Base-by-base conservation (phyloP, 345 rosid genomes). In the Clarkia xantiana region DNA sequence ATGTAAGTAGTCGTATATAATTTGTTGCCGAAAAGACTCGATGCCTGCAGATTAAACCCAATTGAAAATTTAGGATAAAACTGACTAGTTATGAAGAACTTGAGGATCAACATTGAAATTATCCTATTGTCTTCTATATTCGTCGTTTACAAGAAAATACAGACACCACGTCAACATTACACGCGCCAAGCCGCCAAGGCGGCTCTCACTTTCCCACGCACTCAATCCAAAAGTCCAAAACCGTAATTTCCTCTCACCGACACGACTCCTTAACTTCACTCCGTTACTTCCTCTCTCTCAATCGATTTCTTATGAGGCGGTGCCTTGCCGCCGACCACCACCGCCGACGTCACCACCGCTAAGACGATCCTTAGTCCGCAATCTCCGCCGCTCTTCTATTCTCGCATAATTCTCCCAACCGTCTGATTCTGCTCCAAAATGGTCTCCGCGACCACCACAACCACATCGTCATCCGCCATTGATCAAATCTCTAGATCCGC, bases 401-500 rank as follows among this genome's bases (percentile, higher is more conserved):
- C 61, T 43, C 41, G 42, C 52, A 47, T 38, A 12, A 10, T 22
- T 29, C 36, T 29, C 2, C 36, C 36, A 29, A 29, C 36, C 36
- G 1, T 29, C 36, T 10, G 8, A 29, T 29, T 29, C 36, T 4
- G 36, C 36, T 29, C 8, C 36, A 29, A 18, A 11, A 49, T 49
- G 53, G 53, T n/a, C 41, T 29, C 53, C 17, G 41, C 53, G n/a
- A 23, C 16, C 10, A 34, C 51, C 51, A 47, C 63, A 22, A 22
- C 25, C 18, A 22, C 50, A 51, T 41, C 64, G 25, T 18, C 62
- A 10, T 25, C 62, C 40, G 3, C 56, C 45, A 42, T 56, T 17
- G 64, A 60, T 40, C 64, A 60, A 52, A 60, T 60, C 51, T 60
- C 64, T 10, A 60, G 53, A 48, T 60, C 64, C 57, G 64, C 64